Base-by-base conservation (phyloP, 1,284 basidiomycete genomes). In the Trichosporon sp. region DNA sequence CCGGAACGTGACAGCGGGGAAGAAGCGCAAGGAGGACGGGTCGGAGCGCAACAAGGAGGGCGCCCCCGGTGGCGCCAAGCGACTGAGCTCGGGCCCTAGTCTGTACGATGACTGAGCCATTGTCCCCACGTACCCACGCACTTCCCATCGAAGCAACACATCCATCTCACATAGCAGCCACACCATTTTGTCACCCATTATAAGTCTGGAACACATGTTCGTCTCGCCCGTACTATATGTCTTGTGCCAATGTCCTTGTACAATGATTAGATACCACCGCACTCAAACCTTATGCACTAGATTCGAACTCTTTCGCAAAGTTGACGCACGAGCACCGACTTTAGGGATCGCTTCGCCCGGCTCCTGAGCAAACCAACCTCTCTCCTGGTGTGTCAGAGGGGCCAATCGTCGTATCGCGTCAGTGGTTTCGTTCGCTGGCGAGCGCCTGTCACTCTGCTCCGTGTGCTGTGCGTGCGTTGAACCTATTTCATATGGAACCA, bases 71-170 rank as follows among this genome's bases (percentile, higher is more conserved):
- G 68, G 68, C 21, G 75, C 67, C 29, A 80, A 77, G 70, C 72
- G 78, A n/a, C 68, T 78, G 38, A 76, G 75, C 38, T 74, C 75
- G 35, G 80, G 78, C 47, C 74, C 75, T 15, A 75, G 75, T 27
- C 47, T 68, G 32, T 66, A 65, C 11, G 66, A 64, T 21, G 63
- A 56, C 56, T 67, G n/a, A 47, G 5, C 62, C 23, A 9, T 12
- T 25, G 47, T 13, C 15, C 21, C 27, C 31, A 13, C 38, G 29
- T 18, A 12, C n/a, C 15, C 27, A 12, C 31, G 11, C 42, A 29
- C 38, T 15, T 58, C 21, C 21, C 12, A 27, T 38, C 32, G 18
- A 31, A 60, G 18, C 15, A 29, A n/a, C 27, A 60, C 9, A 31
- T 4, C 27, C 29, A 60, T 31, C 27, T n/a, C 29, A 60, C 27